Percentiles rank a stretch among this genome's conserved stretches.
Evolutionary conservation across 495 filamentous ascomycete genomes (phyloP).

Genomic region (Penicillium argentinense): DNA sequence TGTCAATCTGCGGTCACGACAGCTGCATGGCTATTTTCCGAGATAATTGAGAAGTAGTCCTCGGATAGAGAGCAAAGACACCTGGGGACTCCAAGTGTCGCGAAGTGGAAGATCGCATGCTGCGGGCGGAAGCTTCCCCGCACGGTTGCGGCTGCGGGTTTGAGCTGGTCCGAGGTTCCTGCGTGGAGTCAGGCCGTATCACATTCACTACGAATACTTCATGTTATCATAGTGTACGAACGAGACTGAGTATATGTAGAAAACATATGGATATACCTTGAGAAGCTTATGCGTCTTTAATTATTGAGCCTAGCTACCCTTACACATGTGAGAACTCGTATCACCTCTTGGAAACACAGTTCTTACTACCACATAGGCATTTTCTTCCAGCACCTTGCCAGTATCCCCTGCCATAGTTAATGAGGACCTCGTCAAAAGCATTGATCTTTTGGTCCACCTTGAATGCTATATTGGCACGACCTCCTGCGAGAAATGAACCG

Average conservation of each 20-base stretch:
- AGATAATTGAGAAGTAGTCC: too few species aligned
- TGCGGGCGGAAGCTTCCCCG: slow-evolving; percentile 18
- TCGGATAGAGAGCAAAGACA: too few species aligned
- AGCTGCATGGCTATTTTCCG: slow-evolving; percentile 11
- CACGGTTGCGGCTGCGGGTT: slow-evolving; percentile 13
- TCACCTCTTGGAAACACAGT: too few species aligned
- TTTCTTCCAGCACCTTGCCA: slow-evolving; percentile 7
- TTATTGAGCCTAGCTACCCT: too few species aligned
- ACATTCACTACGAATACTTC: background rate
- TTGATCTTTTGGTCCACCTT: slow-evolving; percentile 25
- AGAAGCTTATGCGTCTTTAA: too few species aligned
- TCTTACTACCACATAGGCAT: slow-evolving; percentile 19
- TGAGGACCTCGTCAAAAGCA: slow-evolving; percentile 35
- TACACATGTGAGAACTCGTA: too few species aligned
- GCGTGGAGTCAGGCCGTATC: background rate
- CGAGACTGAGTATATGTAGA: too few species aligned
- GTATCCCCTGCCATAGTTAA: slow-evolving; percentile 32
- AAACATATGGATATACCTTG: too few species aligned
- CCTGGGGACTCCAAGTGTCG: too few species aligned
- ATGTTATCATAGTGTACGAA: too few species aligned
- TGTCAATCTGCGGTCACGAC: slow-evolving; percentile 1
- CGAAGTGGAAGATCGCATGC: too few species aligned
- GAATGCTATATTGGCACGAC: slow-evolving; percentile 18
- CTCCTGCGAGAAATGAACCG: slow-evolving; percentile 18
- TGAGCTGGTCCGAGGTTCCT: slow-evolving; percentile 12